A percentile compares a stretch with the other conserved stretches of the same genome.
Conservation (phyloP, 371 early-diverging fungal genomes). For the Rhizomucor pusillus region DNA sequence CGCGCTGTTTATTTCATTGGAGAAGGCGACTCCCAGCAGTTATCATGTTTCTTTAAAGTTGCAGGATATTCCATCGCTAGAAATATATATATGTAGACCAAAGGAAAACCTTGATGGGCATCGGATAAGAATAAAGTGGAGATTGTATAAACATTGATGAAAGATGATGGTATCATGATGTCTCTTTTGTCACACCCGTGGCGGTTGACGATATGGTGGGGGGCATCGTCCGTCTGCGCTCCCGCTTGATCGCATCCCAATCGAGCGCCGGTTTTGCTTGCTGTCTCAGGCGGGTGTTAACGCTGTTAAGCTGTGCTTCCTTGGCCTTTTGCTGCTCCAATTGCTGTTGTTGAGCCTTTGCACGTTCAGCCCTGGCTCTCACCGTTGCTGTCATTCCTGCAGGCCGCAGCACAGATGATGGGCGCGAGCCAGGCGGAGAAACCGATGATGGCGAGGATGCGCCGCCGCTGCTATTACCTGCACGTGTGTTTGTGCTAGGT, state of each 20-base stretch:
- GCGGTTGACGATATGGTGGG: neutral
- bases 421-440: slow-evolving; percentile 10
- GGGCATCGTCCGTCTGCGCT: slow-evolving; percentile 33
- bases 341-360: slow-evolving; percentile 25
- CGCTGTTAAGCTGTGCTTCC: slow-evolving; percentile 13
- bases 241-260: slow-evolving; percentile 35
- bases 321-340: slow-evolving; percentile 29
- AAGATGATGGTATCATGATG: neutral
- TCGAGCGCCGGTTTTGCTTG: slow-evolving; percentile 32
- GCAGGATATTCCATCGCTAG: too few species aligned
- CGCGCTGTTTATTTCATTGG: neutral
- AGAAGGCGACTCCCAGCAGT: too few species aligned
- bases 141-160: neutral
- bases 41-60: too few species aligned
- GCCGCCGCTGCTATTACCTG: too few species aligned
- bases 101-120: too few species aligned
- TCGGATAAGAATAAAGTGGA: neutral
- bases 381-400: slow-evolving; percentile 34
- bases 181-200: neutral
- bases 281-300: slow-evolving; percentile 24
- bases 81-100: neutral
- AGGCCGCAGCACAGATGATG: slow-evolving; percentile 21
- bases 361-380: slow-evolving; percentile 43
- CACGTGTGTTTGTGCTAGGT: neutral
- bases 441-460: slow-evolving; percentile 5